Evolutionary conservation across 2,329 filamentous ascomycete species (phyloP), one percentile per base, ranked within the genome.

Genomic region (Penicillium sp.): DNA sequence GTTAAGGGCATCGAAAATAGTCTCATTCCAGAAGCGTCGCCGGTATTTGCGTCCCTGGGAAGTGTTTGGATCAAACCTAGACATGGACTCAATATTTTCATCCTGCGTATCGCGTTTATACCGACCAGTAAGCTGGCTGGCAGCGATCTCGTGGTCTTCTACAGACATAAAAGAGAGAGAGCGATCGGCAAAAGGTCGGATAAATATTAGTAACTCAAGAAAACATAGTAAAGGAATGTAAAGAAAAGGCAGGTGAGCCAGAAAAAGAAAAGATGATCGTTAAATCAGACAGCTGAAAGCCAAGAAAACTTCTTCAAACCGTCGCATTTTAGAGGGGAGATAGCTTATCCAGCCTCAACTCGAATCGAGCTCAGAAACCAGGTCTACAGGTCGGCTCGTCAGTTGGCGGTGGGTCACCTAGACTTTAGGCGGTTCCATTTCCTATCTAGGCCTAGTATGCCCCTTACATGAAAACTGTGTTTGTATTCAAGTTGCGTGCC

Each of bases 1-100:
- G 45, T 78, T 76, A 41, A 81, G 57, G 5, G 76, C 77, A 51
- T 74, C 69, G 51, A 81, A 79, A 55, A 76, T 75, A 20, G 60
- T 54, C 27, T 77, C 72, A 51, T 77, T 73, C 70, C 71, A 77
- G 59, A 77, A 81, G 23, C 70, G 70, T 14, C 18, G 66, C 25
- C 67, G 72, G 60, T 70, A 74, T 59, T 62, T 69, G 58, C 54
- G 67, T 25, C 71, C 78, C 58, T 77, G 73, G 59, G 57, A 68
- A 59, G 63, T 70, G 51, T 72, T 73, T 0, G 69, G 76, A 65
- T 75, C 76, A 59, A 56, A 59, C 0, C 57, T 43, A 15, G 56
- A 58, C 15, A 15, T n/a, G 2, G 31, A 15, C 2, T 35, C 31
- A 35, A 29, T 29, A 29, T 29, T 29, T 12, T 11, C 27, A 29